A percentile compares a stretch with the other conserved stretches of the same genome.
Conservation (phyloP, 257 asterid species). For the Fraxinus quadrangulata region DNA sequence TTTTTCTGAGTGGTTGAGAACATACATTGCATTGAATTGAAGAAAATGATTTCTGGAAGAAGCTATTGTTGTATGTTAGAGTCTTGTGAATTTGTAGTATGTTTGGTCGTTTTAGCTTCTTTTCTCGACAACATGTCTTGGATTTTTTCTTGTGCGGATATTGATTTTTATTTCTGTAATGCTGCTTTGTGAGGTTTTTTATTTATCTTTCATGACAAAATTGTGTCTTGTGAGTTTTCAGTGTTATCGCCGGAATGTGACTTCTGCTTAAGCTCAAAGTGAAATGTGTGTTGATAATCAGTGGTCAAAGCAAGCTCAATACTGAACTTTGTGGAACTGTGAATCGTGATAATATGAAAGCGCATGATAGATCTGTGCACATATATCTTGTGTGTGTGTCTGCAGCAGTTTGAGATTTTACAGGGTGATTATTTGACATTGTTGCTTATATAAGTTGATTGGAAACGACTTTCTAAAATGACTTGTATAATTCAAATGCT, state of each 20-base stretch:
- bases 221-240: background rate
- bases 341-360: background rate
- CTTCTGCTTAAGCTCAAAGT: background rate
- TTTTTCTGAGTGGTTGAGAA: constrained; percentile 19
- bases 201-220: background rate
- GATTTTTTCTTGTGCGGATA: background rate
- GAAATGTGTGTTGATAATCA: background rate
- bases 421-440: too few relatives aligned
- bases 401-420: background rate
- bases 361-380: too few relatives aligned
- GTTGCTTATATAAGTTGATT: background rate
- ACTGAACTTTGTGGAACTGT: background rate
- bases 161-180: background rate
- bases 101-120: background rate
- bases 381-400: background rate
- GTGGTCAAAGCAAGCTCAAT: background rate
- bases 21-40: constrained; percentile 7
- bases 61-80: constrained; percentile 7
- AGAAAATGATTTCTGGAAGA: constrained; percentile 21
- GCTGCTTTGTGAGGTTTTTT: background rate
- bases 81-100: background rate
- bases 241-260: background rate
- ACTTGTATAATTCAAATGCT: too few relatives aligned
- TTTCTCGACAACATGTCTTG: background rate
- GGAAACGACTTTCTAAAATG: background rate